phyloP scores from a whole-genome alignment of 2,329 filamentous ascomycete species.

The Tympanopsis confertula region DNA sequence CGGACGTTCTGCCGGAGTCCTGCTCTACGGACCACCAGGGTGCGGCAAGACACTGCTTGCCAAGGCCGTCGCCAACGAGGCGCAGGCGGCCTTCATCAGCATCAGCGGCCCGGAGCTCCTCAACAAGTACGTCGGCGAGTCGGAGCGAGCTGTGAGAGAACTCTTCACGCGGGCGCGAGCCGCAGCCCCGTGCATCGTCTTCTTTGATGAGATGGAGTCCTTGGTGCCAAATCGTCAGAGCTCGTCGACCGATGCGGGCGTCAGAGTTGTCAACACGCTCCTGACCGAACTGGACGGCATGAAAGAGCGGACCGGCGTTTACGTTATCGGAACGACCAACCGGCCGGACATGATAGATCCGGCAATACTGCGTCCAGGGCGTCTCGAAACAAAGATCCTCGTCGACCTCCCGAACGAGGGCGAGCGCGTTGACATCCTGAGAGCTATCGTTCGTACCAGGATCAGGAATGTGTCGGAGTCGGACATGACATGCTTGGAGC shows the following conservation, averaged over 20 bases:
- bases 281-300: slow-evolving; percentile 90
- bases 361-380: slow-evolving; percentile 83
- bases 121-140: slow-evolving; percentile 97
- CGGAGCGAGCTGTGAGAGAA: slow-evolving; percentile 81
- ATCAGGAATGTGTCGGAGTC: slow-evolving; percentile 6
- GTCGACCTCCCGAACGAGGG: slow-evolving; percentile 71
- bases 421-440: slow-evolving; percentile 77
- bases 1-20: slow-evolving; percentile 69
- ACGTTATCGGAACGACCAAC: slow-evolving; percentile 94
- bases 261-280: slow-evolving; percentile 86
- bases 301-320: slow-evolving; percentile 68
- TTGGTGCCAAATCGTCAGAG: slow-evolving; percentile 76
- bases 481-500: slow-evolving; percentile 36
- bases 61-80: slow-evolving; percentile 91
- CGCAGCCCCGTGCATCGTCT: slow-evolving; percentile 83
- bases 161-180: slow-evolving; percentile 81
- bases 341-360: slow-evolving; percentile 92
- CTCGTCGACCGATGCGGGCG: slow-evolving; percentile 67
- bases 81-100: slow-evolving; percentile 93
- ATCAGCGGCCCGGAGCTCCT: slow-evolving; percentile 93
- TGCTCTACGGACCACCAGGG: slow-evolving; percentile 92
- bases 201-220: slow-evolving; percentile 96
- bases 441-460: slow-evolving; percentile 36
- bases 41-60: slow-evolving; percentile 94
- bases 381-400: slow-evolving; percentile 78